phyloP scores from a whole-genome alignment of 495 filamentous ascomycete genomes.

The Penicillium bovifimosum region DNA sequence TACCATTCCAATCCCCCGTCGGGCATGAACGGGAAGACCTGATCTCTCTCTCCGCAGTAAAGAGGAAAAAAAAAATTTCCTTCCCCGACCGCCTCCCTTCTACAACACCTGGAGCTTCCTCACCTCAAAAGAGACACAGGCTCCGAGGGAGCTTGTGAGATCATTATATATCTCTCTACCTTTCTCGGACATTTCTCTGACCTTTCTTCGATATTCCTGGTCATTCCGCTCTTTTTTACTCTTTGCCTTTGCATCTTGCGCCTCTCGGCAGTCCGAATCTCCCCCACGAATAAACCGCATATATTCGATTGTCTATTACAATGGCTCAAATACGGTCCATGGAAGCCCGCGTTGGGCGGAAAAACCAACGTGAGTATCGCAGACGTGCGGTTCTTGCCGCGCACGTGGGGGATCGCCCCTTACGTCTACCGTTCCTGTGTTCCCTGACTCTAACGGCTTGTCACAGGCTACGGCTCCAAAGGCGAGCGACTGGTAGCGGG shows the following conservation, averaged over 20 bases:
- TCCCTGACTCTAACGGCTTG: conserved; percentile 10
- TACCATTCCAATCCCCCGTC: conserved; percentile 34
- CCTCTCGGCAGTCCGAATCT: not conserved
- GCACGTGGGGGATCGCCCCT: conserved; percentile 15
- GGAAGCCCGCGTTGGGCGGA: conserved; percentile 71
- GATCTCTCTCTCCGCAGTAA: conserved; percentile 15
- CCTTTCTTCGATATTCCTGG: not conserved
- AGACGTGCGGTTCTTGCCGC: conserved; percentile 5
- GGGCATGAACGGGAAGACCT: conserved; percentile 45
- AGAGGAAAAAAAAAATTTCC: conserved; percentile 28
- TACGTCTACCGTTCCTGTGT: not conserved
- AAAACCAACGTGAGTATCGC: conserved; percentile 68
- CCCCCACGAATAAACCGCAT: not conserved
- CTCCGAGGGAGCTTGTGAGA: conserved; percentile 12
- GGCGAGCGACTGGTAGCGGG: conserved; percentile 95
- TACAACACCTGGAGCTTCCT: conserved; percentile 7
- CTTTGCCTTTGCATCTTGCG: conserved; percentile 6
- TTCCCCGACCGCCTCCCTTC: conserved; percentile 19
- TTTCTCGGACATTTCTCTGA: conserved; percentile 2
- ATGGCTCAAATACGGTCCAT: conserved; percentile 62
- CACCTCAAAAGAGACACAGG: conserved; percentile 11
- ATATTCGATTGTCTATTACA: conserved; percentile 27
- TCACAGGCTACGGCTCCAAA: conserved; percentile 76
- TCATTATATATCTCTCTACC: not conserved
- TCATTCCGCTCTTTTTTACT: conserved; percentile 15